Percentiles rank a stretch among this genome's conserved stretches.
phyloP scores from a whole-genome alignment of 805 yeast species.

The Lipomyces yamadae region DNA sequence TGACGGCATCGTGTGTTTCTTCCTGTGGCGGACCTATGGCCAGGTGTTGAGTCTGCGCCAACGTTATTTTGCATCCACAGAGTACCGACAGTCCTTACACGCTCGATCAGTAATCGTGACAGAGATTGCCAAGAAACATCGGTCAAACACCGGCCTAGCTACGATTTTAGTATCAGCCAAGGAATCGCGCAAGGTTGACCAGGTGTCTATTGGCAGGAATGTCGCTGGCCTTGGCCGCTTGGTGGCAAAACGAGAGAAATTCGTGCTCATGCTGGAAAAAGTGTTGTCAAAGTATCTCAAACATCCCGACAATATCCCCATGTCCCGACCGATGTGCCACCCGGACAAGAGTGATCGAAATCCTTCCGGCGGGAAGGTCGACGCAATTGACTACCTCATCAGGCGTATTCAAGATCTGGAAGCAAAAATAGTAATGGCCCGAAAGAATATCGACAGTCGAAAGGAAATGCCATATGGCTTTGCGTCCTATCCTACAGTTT shows the following conservation, averaged over 20 bases:
- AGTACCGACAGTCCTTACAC: slow-evolving; percentile 40
- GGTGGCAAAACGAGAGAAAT: slow-evolving; percentile 38
- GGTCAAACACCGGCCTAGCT: slow-evolving; percentile 41
- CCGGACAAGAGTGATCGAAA: slow-evolving; percentile 22
- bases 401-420: slow-evolving; percentile 36
- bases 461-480: slow-evolving; percentile 45
- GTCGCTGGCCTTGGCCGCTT: slow-evolving; percentile 41
- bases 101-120: slow-evolving; percentile 45
- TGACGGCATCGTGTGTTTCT: slow-evolving; percentile 40
- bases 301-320: slow-evolving; percentile 39
- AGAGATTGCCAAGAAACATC: slow-evolving; percentile 41
- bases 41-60: slow-evolving; percentile 42
- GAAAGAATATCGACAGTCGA: slow-evolving; percentile 35
- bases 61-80: slow-evolving; percentile 33
- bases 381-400: slow-evolving; percentile 42
- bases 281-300: slow-evolving; percentile 42
- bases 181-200: slow-evolving; percentile 30
- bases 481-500: slow-evolving; percentile 41
- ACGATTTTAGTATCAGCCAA: slow-evolving; percentile 19
- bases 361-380: slow-evolving; percentile 35
- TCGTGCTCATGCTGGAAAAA: slow-evolving; percentile 41
- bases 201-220: slow-evolving; percentile 43
- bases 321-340: slow-evolving; percentile 37
- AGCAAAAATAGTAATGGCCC: slow-evolving; percentile 38
- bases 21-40: slow-evolving; percentile 42